Percentiles rank a stretch among this genome's conserved stretches.
phyloP scores from a whole-genome alignment of 495 filamentous ascomycete species.

The Rhizodiscina lignyota region DNA sequence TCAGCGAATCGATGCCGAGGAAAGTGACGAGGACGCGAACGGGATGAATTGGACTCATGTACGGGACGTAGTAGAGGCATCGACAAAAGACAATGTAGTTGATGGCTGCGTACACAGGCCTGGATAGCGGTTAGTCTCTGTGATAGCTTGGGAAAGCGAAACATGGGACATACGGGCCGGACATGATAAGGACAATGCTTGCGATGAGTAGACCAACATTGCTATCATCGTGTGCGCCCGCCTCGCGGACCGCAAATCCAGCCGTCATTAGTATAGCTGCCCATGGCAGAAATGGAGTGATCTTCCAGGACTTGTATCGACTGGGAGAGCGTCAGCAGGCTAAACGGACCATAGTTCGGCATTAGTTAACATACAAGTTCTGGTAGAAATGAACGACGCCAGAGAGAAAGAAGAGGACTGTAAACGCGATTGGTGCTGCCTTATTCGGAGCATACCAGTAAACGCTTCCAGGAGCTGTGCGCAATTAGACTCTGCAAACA shows the following conservation, averaged over 20 bases:
- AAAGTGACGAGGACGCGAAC: slow-evolving; percentile 66
- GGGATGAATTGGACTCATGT: slow-evolving; percentile 61
- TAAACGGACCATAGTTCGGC: no score
- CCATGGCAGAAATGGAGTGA: slow-evolving; percentile 14
- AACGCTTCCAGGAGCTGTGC: no score
- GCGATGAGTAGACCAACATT: slow-evolving; percentile 11
- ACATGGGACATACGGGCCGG: slow-evolving; percentile 9
- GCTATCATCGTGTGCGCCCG: slow-evolving; percentile 10
- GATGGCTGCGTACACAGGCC: slow-evolving; percentile 53
- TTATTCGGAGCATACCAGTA: slow-evolving; percentile 67
- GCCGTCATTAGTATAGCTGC: slow-evolving; percentile 13
- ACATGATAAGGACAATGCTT: slow-evolving; percentile 16
- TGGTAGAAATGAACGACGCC: slow-evolving; percentile 44
- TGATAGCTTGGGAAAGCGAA: not conserved
- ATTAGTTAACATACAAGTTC: slow-evolving; percentile 34
- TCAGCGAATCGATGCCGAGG: slow-evolving; percentile 38
- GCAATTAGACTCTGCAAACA: no score
- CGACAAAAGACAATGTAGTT: slow-evolving; percentile 68
- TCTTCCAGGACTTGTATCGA: slow-evolving; percentile 16
- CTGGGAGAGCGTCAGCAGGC: no score
- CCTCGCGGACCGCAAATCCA: slow-evolving; percentile 11
- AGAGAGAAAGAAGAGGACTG: slow-evolving; percentile 43
- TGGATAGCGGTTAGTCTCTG: slow-evolving; percentile 10
- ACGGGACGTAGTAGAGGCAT: slow-evolving; percentile 63
- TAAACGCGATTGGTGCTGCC: slow-evolving; percentile 50